Conservation (phyloP, 805 yeast genomes). For the Myxozyma vanderwaltii region DNA sequence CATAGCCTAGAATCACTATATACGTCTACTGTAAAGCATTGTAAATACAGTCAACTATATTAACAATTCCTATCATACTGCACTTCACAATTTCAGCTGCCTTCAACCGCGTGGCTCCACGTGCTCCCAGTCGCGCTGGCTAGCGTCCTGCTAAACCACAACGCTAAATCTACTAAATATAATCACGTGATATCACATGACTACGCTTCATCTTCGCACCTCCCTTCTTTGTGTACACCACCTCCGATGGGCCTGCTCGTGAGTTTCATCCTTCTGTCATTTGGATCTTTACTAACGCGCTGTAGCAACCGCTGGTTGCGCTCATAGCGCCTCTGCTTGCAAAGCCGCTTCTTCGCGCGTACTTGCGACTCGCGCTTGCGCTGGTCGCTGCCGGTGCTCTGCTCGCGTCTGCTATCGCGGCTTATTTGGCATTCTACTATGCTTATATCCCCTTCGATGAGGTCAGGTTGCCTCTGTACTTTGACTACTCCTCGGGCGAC, state of each 20-base stretch:
- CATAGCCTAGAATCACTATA: no score
- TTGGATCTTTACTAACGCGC: background rate
- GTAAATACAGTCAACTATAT: no score
- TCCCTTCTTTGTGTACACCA: background rate
- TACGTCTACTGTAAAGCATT: no score
- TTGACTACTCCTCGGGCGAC: slow-evolving; percentile 12
- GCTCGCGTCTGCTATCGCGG: slow-evolving; percentile 16
- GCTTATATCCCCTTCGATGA: slow-evolving; percentile 28
- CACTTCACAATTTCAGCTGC: no score
- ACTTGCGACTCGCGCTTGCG: slow-evolving; percentile 20
- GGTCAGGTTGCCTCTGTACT: slow-evolving; percentile 23
- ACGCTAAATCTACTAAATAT: no score
- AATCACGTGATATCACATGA: background rate
- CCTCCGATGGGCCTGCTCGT: background rate
- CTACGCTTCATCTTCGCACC: no score
- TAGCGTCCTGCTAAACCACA: no score
- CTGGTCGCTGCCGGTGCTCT: slow-evolving; percentile 2
- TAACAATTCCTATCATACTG: no score
- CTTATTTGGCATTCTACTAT: slow-evolving; percentile 25
- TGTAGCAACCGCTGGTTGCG: slow-evolving; percentile 1
- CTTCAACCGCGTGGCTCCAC: no score
- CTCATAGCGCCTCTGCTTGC: slow-evolving; percentile 10
- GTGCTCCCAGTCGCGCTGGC: no score
- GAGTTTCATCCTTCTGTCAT: background rate
- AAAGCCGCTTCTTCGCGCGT: slow-evolving; percentile 21